Base-by-base conservation (phyloP, 2,329 filamentous ascomycete genomes). In the Exophiala xenobiotica region DNA sequence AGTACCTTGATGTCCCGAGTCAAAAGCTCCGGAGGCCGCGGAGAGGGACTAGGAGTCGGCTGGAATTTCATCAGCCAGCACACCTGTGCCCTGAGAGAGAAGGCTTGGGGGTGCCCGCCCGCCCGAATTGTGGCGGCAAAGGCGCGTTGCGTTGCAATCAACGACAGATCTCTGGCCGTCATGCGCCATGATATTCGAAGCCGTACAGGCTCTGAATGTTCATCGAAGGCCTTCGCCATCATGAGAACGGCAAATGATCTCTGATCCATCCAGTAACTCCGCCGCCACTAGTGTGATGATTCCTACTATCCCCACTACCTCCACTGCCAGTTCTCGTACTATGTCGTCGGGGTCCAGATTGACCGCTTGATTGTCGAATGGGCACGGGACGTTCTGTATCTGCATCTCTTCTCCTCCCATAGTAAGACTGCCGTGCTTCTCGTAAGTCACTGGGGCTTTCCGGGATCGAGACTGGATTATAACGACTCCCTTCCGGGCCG, bases 181-280 rank as follows among this genome's bases (percentile, higher is more conserved):
- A n/a, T n/a, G n/a, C n/a, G n/a, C n/a, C n/a, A n/a, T n/a, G n/a
- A n/a, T n/a, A n/a, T n/a, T n/a, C n/a, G n/a, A n/a, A n/a, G n/a
- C n/a, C n/a, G n/a, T n/a, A n/a, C n/a, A n/a, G n/a, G n/a, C n/a
- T n/a, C n/a, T n/a, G n/a, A n/a, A n/a, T n/a, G 31, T 9, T 16
- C 31, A 46, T 24, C 7, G 8, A 9, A n/a, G n/a, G n/a, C n/a
- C n/a, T 23, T 29, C 46, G 26, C 19, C 12, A 49, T 45, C n/a
- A 52, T 40, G 53, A 46, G 27, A 56, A 56, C 12, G 59, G 59
- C 24, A 60, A 37, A 46, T 60, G 59, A 44, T 59, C 51, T 51
- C 62, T 60, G 20, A 67, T 53, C 65, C 65, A 67, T 23, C 55
- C 59, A 11, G 60, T 53, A 2, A 67, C 42, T n/a, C 64, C 64